phyloP scores from a whole-genome alignment of 2,329 filamentous ascomycete species.

The Calonectria naviculata region DNA sequence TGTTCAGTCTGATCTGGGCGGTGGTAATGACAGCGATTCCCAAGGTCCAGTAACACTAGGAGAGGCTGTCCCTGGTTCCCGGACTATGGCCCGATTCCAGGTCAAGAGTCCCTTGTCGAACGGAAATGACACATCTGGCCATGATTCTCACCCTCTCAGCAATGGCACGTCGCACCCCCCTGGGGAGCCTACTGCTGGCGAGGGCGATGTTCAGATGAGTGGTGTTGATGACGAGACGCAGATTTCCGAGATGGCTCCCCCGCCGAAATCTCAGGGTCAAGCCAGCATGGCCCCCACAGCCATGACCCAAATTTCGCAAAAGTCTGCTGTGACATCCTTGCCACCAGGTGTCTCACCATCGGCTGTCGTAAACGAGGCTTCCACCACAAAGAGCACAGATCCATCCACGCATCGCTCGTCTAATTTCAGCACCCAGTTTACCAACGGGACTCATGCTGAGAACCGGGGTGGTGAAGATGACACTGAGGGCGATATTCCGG shows the following conservation, averaged over 20 bases:
- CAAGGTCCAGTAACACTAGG: slow-evolving; percentile 71
- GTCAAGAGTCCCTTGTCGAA: slow-evolving; percentile 70
- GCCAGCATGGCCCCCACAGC: slow-evolving; percentile 54
- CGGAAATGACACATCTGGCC: slow-evolving; percentile 56
- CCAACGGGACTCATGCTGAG: slow-evolving; percentile 71
- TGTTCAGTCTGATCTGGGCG: slow-evolving; percentile 62
- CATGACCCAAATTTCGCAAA: slow-evolving; percentile 72
- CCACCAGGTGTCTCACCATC: slow-evolving; percentile 69
- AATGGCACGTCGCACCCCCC: slow-evolving; percentile 68
- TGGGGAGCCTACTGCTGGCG: slow-evolving; percentile 58
- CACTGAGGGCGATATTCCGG: slow-evolving; percentile 59
- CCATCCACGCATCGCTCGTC: slow-evolving; percentile 73
- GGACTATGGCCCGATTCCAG: slow-evolving; percentile 65
- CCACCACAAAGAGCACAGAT: slow-evolving; percentile 90
- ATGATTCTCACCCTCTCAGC: slow-evolving; percentile 54
- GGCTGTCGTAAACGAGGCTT: slow-evolving; percentile 82
- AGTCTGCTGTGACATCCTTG: slow-evolving; percentile 68
- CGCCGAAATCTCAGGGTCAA: slow-evolving; percentile 51
- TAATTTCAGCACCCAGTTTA: slow-evolving; percentile 76
- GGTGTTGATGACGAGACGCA: slow-evolving; percentile 62
- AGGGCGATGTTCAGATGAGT: slow-evolving; percentile 71
- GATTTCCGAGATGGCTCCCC: slow-evolving; percentile 64
- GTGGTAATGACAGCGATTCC: slow-evolving; percentile 64
- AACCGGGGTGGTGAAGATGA: slow-evolving; percentile 48
- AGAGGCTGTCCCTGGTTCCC: slow-evolving; percentile 68